phyloP scores from a whole-genome alignment of 1,139 yeast species.

The Yamadazyma kanchanaburiensis region DNA sequence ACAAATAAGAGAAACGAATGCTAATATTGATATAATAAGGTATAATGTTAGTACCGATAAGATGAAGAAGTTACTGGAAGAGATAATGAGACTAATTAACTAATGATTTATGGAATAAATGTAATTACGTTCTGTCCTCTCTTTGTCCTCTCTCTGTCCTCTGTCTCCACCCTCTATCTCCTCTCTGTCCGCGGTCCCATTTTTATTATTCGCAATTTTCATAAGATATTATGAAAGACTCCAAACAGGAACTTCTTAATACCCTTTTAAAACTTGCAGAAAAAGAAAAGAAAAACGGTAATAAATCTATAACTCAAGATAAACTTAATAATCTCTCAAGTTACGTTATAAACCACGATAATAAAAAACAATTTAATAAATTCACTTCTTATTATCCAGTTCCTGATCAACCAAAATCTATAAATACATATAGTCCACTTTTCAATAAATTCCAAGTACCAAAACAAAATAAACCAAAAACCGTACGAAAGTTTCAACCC shows the following conservation, averaged over 20 bases:
- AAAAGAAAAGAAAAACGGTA: slow-evolving; percentile 32
- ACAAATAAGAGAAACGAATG: slow-evolving; percentile 7
- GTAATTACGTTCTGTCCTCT: no score
- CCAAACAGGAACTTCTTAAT: slow-evolving; percentile 24
- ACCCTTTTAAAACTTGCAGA: slow-evolving; percentile 28
- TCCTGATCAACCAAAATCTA: slow-evolving; percentile 8
- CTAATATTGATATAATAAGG: slow-evolving; percentile 6
- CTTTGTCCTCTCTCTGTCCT: no score
- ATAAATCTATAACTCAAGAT: slow-evolving; percentile 30
- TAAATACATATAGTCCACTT: slow-evolving; percentile 20
- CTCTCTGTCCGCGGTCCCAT: no score
- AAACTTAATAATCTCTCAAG: slow-evolving; percentile 25
- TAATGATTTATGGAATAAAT: no score
- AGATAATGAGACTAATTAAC: slow-evolving; percentile 2
- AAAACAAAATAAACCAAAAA: slow-evolving; percentile 7
- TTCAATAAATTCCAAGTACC: slow-evolving; percentile 19
- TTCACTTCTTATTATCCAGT: slow-evolving; percentile 13
- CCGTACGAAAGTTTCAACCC: slow-evolving; percentile 10
- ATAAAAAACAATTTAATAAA: slow-evolving; percentile 4
- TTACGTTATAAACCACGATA: slow-evolving; percentile 16
- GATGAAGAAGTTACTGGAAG: slow-evolving; percentile 8
- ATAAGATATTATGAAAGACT: slow-evolving; percentile 11
- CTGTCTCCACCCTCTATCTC: no score
- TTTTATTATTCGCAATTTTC: no score
- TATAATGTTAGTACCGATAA: slow-evolving; percentile 8